Evolutionary conservation across 2,329 filamentous ascomycete species (phyloP), one percentile per base, ranked within the genome.

Genomic region (Colletotrichum graminicola): DNA sequence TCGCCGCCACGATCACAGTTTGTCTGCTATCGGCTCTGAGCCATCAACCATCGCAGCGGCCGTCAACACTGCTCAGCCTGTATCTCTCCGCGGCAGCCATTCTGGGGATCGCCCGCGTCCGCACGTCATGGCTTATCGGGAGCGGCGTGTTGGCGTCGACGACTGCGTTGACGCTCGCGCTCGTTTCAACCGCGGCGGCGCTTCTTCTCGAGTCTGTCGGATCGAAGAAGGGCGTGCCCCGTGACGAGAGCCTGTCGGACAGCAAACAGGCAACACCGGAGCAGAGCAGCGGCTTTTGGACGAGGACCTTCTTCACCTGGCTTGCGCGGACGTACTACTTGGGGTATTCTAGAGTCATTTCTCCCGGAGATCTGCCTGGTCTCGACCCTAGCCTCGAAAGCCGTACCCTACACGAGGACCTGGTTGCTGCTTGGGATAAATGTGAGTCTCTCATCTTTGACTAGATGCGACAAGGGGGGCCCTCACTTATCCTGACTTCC

Each of bases 51-150:
- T 77, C 75, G 1, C 49, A 55, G 18, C 76, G 75, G 0, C 77
- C 77, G 2, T 78, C 76, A 2, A 77, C 77, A 3, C 52, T 78
- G 0, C 69, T 78, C 5, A 73, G 68, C 34, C 47, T 78, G 0
- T 77, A 76, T 52, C 51, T 78, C 7, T 75, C 77, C 29, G 29
- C 29, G 0, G 52, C 70, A 1, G 49, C 64, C 29, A 61, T 78
- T 11, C 39, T 77, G 10, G 71, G 67, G 2, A 73, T 75, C 29
- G 67, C 76, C 16, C 66, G 74, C 61, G 41, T 49, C 2, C 67
- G 62, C 0, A 71, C 67, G 5, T 1, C 11, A 45, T 71, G 62
- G 62, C 32, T 70, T 1, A 8, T 61, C 2, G 47, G 5, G 3
- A 18, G 18, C 32, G 6, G 6, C 18, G 16, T 7, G 1, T 5